Evolutionary conservation across 192 early-diverging fungal genomes (phyloP).

Genomic region (Hyaloraphidium curvatum): DNA sequence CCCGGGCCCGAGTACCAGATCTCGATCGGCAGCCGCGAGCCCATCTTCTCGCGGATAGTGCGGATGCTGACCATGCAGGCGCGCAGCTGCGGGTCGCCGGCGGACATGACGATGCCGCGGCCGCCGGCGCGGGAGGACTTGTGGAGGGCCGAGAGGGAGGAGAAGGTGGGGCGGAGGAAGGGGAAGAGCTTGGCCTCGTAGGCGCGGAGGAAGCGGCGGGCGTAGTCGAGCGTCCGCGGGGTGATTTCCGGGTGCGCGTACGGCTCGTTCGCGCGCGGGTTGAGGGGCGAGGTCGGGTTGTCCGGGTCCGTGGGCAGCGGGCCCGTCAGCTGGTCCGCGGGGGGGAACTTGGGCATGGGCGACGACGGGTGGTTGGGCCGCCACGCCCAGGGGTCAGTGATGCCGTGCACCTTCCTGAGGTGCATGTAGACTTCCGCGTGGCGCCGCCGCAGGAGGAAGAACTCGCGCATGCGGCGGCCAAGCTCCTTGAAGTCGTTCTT

Average conservation of each 20-base stretch:
- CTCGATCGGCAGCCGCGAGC: constrained; percentile 33
- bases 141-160: neutral
- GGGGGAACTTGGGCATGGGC: too few relatives aligned
- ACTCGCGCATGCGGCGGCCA: neutral
- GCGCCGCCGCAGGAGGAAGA: neutral
- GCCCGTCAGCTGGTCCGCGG: too few relatives aligned
- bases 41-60: constrained; percentile 19
- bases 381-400: too few relatives aligned
- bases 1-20: constrained; percentile 26
- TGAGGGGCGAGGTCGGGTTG: too few relatives aligned
- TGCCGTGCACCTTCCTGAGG: too few relatives aligned
- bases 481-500: neutral
- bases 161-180: neutral
- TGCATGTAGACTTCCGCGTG: too few relatives aligned
- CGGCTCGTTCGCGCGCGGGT: too few relatives aligned
- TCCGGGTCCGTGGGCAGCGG: too few relatives aligned
- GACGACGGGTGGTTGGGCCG: too few relatives aligned
- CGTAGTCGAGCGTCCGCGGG: neutral
- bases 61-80: constrained; percentile 16
- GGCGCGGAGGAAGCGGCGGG: neutral
- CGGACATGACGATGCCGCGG: constrained; percentile 27
- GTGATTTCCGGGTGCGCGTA: too few relatives aligned
- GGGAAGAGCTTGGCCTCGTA: neutral
- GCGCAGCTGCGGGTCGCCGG: constrained; percentile 24
- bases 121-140: constrained; percentile 5